Percentiles rank a stretch among this genome's conserved stretches.
phyloP scores from a whole-genome alignment of 2,329 filamentous ascomycete genomes.

The Lachnum nothofagi region DNA sequence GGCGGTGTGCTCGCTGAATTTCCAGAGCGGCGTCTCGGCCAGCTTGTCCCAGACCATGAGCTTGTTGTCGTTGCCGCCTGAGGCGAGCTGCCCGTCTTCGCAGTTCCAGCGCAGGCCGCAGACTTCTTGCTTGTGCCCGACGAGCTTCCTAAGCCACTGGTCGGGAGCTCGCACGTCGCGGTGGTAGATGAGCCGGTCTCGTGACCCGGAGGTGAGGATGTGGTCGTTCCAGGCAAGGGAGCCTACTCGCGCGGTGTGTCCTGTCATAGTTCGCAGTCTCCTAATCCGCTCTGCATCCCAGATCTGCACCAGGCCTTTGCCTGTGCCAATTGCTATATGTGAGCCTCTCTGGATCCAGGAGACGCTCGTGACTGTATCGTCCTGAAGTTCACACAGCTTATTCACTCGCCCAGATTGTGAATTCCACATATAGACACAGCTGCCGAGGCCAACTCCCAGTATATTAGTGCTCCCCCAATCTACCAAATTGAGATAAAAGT shows the following conservation, averaged over 20 bases:
- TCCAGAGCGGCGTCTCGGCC: conserved; percentile 84
- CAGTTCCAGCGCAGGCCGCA: conserved; percentile 97
- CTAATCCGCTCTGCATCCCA: conserved; percentile 90
- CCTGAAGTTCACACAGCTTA: conserved; percentile 85
- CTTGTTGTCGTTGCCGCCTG: conserved; percentile 97
- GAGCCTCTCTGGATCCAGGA: conserved; percentile 98
- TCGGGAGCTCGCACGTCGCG: conserved; percentile 90
- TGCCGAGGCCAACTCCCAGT: conserved; percentile 84
- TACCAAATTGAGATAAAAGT: conserved; percentile 95
- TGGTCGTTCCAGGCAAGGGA: conserved; percentile 97
- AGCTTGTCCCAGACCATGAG: conserved; percentile 98
- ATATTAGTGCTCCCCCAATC: conserved; percentile 97
- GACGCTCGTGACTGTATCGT: conserved; percentile 93
- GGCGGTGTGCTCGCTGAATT: conserved; percentile 90
- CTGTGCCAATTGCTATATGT: conserved; percentile 90
- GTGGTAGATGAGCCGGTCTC: conserved; percentile 90
- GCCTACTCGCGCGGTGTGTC: conserved; percentile 87
- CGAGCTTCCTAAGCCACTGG: conserved; percentile 80
- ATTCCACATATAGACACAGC: conserved; percentile 98
- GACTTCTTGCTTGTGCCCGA: conserved; percentile 96
- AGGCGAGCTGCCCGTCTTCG: conserved; percentile 89
- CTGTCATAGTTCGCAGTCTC: conserved; percentile 89
- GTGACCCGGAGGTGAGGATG: conserved; percentile 89
- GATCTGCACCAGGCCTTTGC: conserved; percentile 91
- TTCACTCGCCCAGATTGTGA: conserved; percentile 85